These are phyloP conservation scores for Bidens hawaiensis DNA, from an alignment of 140 eudicot species.

Conservation along the genomic window DNA sequence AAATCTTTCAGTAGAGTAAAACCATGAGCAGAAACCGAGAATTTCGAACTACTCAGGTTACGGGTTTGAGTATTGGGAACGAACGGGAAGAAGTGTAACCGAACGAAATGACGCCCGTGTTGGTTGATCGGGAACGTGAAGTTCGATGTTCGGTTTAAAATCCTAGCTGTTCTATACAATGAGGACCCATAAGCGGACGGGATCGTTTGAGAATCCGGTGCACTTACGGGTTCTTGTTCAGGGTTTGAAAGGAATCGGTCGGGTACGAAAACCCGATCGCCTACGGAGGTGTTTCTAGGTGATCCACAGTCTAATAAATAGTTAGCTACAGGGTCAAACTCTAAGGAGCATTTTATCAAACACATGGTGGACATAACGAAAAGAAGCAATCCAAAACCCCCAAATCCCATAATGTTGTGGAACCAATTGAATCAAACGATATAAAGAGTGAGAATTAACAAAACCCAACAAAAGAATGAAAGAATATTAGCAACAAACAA, in stretches of 20 bases:
- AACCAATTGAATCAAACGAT: neutral
- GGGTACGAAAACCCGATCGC: conserved; percentile 40
- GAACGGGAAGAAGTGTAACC: conserved; percentile 67
- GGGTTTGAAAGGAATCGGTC: conserved; percentile 55
- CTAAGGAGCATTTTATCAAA: conserved; percentile 43
- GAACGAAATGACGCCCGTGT: conserved; percentile 64
- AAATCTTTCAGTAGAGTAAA: conserved; percentile 52
- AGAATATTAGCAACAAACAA: conserved; percentile 5
- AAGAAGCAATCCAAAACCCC: conserved; percentile 8
- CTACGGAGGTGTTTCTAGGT: conserved; percentile 32
- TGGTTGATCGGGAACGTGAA: conserved; percentile 59
- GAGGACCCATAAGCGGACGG: conserved; percentile 34
- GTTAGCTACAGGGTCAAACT: conserved; percentile 57
- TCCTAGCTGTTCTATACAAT: conserved; percentile 55
- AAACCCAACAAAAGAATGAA: conserved; percentile 13
- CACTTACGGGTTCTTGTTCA: conserved; percentile 24
- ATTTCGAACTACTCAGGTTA: conserved; percentile 43
- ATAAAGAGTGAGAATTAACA: neutral
- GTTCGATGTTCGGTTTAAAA: conserved; percentile 38
- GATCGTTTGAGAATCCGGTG: conserved; percentile 25
- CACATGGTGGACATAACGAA: conserved; percentile 37
- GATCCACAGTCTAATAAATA: conserved; percentile 73
- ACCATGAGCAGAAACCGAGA: conserved; percentile 54
- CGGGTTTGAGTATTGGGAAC: conserved; percentile 17
- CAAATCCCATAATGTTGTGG: conserved; percentile 20